phyloP scores from a whole-genome alignment of 192 early-diverging fungal genomes.

The Rhizophagus prolifer region DNA sequence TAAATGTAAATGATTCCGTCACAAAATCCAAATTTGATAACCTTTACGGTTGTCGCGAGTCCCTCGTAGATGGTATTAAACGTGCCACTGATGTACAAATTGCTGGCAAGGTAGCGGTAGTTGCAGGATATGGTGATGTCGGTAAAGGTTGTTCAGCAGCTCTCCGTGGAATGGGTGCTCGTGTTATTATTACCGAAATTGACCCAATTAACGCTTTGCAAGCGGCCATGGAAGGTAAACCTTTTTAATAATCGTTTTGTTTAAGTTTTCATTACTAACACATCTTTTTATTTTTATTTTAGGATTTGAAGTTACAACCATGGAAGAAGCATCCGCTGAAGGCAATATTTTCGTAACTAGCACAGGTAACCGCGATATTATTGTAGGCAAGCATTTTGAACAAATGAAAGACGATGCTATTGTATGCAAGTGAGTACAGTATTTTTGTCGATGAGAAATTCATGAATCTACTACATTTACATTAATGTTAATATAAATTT shows the following conservation, averaged over 20 bases:
- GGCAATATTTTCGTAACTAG: conserved; percentile 99
- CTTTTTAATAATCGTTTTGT: background rate
- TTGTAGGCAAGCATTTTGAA: conserved; percentile 88
- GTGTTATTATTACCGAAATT: conserved; percentile 96
- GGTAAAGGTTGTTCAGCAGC: conserved; percentile 99
- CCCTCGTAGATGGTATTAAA: conserved; percentile 96
- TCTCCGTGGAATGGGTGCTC: conserved; percentile 96
- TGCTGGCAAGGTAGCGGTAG: conserved; percentile 97
- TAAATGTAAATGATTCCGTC: conserved; percentile 99
- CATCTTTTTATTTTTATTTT: background rate
- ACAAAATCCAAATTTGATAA: conserved; percentile 99
- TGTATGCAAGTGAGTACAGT: conserved; percentile 76
- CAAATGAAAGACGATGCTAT: conserved; percentile 98
- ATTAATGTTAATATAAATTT: background rate
- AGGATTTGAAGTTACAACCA: conserved; percentile 97
- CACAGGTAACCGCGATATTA: conserved; percentile 99
- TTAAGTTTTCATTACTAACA: background rate
- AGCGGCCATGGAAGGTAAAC: conserved; percentile 90
- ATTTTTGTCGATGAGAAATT: background rate
- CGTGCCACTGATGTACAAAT: conserved; percentile 99
- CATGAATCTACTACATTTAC: background rate
- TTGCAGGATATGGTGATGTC: conserved; percentile 99
- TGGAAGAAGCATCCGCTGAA: conserved; percentile 90
- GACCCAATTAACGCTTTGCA: conserved; percentile 99
- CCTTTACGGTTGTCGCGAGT: conserved; percentile 99